Base-by-base conservation (phyloP, 1,284 basidiomycete genomes). In the Sporisorium iseilematis-ciliati region DNA sequence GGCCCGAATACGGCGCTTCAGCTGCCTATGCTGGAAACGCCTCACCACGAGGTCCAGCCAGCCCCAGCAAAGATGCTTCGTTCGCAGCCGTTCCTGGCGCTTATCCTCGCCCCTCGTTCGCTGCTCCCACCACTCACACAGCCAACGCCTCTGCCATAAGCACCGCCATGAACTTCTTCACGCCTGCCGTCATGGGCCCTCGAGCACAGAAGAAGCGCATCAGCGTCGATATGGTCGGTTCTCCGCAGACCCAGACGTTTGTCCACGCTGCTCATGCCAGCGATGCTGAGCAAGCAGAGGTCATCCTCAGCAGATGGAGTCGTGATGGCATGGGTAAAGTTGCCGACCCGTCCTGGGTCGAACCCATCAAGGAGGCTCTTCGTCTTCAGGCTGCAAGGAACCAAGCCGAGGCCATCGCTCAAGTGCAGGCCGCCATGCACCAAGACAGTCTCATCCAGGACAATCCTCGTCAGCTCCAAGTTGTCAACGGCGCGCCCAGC, bases 191-290 rank as follows among this genome's bases (percentile, higher is more conserved):
- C 40, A 67, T 73, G 56, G 70, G 77, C 18, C 77, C 76, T 7
- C 38, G 63, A 43, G 80, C 78, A 4, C 63, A 74, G 16, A 82
- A 82, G 76, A 82, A 81, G 66, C 69, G 81, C 31, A 80, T 82
- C 66, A 81, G 78, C 58, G 61, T 82, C 55, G 80, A 80, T 55
- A 80, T 80, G 80, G 68, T 82, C 57, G 64, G 78, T 12, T 66
- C 79, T 20, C 81, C 81, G 31, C 65, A 68, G 29, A 72, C 74
- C 2, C 65, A 71, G 21, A 77, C 65, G 12, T 82, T 82, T 40
- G 76, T 82, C 7, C 95, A 97, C 86, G 89, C 96, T 67, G 91
- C 95, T 23, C 95, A 97, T 86, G 94, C 95, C 20, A 95, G 93
- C 63, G 93, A 96, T 86, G 93, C 91, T 23, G 93, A 94, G 86